phyloP scores from a whole-genome alignment of 768 basidiomycete species.

The Pleurotus citrinopileatus region DNA sequence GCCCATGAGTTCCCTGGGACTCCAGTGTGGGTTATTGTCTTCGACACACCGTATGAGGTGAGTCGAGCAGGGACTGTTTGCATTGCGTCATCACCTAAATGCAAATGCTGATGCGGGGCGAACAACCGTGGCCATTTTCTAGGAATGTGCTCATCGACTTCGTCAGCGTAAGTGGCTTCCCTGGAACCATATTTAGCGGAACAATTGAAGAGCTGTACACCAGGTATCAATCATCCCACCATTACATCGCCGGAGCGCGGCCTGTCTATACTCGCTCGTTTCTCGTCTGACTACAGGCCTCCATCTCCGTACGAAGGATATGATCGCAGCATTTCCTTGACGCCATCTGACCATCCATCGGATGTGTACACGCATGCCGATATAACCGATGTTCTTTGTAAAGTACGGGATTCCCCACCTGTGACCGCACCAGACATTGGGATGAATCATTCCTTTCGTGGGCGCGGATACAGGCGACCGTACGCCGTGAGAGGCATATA shows the following conservation, averaged over 20 bases:
- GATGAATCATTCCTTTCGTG: background rate
- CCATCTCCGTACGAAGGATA: constrained; percentile 64
- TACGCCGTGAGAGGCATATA: background rate
- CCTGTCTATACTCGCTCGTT: constrained; percentile 58
- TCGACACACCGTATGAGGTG: constrained; percentile 76
- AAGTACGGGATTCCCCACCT: constrained; percentile 43
- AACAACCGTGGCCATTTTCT: constrained; percentile 7
- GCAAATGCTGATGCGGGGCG: background rate
- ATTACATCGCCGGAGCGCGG: constrained; percentile 62
- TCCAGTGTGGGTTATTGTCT: constrained; percentile 70
- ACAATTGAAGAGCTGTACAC: constrained; percentile 12
- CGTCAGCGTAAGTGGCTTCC: constrained; percentile 47
- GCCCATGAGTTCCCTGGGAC: constrained; percentile 64
- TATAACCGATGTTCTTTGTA: constrained; percentile 48
- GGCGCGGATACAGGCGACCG: background rate
- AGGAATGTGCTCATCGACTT: constrained; percentile 66
- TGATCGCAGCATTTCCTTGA: constrained; percentile 52
- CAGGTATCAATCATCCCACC: constrained; percentile 76
- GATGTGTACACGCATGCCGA: constrained; percentile 49
- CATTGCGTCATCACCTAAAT: background rate
- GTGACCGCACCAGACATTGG: constrained; percentile 15
- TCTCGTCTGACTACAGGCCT: constrained; percentile 55
- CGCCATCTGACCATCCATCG: constrained; percentile 37
- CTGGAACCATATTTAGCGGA: background rate
- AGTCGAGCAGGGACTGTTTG: constrained; percentile 18